Evolutionary conservation across 2,329 filamentous ascomycete genomes (phyloP).

Genomic region (Cladosporium velox): DNA sequence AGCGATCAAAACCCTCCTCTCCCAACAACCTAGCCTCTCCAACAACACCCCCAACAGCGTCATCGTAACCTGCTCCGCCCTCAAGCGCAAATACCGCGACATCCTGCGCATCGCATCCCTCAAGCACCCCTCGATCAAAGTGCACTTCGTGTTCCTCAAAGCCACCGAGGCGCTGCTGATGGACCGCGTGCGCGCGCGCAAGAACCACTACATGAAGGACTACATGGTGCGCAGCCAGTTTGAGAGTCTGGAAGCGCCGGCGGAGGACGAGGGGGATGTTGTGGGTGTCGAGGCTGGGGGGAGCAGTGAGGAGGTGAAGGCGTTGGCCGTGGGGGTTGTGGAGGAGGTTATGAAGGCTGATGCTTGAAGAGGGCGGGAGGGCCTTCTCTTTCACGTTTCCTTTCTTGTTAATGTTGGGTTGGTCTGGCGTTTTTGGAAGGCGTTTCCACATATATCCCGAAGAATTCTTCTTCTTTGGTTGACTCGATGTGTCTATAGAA

Average conservation of each 20-base stretch:
- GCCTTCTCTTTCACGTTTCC: not conserved
- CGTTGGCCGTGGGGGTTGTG: slow-evolving; percentile 43
- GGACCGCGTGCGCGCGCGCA: slow-evolving; percentile 69
- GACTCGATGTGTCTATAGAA: not conserved
- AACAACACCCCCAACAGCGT: slow-evolving; percentile 56
- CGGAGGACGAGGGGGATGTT: slow-evolving; percentile 53
- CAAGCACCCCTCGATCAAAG: slow-evolving; percentile 46
- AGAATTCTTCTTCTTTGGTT: not conserved
- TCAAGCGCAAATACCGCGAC: slow-evolving; percentile 97
- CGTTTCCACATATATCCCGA: not conserved
- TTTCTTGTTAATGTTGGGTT: too few relatives aligned
- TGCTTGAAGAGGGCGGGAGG: not conserved
- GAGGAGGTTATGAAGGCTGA: slow-evolving; percentile 37
- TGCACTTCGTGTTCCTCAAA: slow-evolving; percentile 92
- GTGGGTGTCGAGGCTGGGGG: slow-evolving; percentile 50
- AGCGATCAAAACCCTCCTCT: slow-evolving; percentile 39
- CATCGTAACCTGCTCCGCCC: slow-evolving; percentile 92
- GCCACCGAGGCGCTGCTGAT: slow-evolving; percentile 75
- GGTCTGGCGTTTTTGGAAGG: not conserved
- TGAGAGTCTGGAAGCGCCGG: slow-evolving; percentile 79
- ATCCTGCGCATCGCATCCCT: slow-evolving; percentile 53
- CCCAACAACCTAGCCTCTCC: not conserved
- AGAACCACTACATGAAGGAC: slow-evolving; percentile 94
- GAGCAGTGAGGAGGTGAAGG: slow-evolving; percentile 41
- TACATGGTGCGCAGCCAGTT: slow-evolving; percentile 95